Conservation (phyloP, 768 basidiomycete genomes). For the Sarcodon aspratus region DNA sequence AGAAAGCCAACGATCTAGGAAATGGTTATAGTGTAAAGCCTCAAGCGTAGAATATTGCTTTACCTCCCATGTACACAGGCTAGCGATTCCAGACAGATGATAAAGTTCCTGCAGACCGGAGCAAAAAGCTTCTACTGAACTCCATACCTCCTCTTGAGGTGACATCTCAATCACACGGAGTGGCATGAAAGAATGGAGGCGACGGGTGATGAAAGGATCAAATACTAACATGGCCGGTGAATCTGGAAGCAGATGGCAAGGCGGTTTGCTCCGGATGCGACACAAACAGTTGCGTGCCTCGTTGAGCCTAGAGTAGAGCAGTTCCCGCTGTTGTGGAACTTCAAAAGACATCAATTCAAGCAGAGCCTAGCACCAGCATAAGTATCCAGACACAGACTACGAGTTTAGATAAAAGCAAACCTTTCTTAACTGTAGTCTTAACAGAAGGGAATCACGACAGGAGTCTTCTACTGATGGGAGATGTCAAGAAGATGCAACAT, state of each 20-base stretch:
- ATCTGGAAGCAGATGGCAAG: slow-evolving; percentile 23
- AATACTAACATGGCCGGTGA: slow-evolving; percentile 48
- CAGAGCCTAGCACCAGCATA: no score
- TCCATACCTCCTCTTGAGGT: slow-evolving; percentile 38
- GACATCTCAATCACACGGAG: slow-evolving; percentile 48
- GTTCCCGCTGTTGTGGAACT: not conserved
- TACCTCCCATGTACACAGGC: slow-evolving; percentile 57
- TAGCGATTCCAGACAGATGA: slow-evolving; percentile 29
- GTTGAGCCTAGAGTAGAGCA: not conserved
- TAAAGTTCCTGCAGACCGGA: slow-evolving; percentile 46
- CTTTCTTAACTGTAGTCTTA: no score
- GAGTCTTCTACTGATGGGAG: no score
- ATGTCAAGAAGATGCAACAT: no score
- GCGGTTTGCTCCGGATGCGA: slow-evolving; percentile 25
- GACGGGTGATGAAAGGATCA: slow-evolving; percentile 57
- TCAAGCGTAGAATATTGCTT: not conserved
- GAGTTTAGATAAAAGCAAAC: no score
- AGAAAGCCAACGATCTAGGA: slow-evolving; percentile 38
- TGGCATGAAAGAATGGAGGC: slow-evolving; percentile 56
- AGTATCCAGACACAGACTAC: no score
- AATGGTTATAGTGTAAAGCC: not conserved
- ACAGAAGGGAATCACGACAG: no score
- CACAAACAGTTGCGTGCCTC: slow-evolving; percentile 29
- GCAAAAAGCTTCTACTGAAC: slow-evolving; percentile 33
- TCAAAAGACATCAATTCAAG: no score